Evolutionary conservation across 1,284 basidiomycete species (phyloP).

Genomic region (Rhodotorula sp.): DNA sequence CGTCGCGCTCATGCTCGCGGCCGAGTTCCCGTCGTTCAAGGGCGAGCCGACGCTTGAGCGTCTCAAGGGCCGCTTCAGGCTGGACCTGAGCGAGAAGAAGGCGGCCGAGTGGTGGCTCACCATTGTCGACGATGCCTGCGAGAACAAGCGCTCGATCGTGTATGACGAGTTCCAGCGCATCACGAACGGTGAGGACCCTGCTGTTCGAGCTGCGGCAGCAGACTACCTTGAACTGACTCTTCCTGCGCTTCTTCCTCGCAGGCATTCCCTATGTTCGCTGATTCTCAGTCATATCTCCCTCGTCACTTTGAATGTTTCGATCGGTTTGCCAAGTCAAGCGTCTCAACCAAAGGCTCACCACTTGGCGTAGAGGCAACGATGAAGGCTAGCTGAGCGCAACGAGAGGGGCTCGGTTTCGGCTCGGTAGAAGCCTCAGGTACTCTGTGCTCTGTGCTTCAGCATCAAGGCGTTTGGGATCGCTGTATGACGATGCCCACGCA

Average conservation of each 20-base stretch:
- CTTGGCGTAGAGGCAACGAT: too few species aligned
- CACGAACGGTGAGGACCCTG: constrained; percentile 11
- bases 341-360: too few species aligned
- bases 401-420: too few species aligned
- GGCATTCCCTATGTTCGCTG: constrained; percentile 22
- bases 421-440: too few species aligned
- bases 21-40: constrained; percentile 93
- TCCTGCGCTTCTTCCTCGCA: neutral
- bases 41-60: constrained; percentile 87
- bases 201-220: too few species aligned
- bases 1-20: constrained; percentile 90
- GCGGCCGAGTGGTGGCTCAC: constrained; percentile 91
- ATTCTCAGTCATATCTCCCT: too few species aligned
- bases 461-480: too few species aligned
- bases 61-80: constrained; percentile 80
- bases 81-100: constrained; percentile 78
- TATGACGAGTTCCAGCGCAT: constrained; percentile 32
- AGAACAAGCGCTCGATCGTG: constrained; percentile 79
- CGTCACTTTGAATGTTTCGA: too few species aligned
- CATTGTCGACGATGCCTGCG: constrained; percentile 85
- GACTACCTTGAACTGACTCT: neutral
- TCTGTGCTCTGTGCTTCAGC: too few species aligned
- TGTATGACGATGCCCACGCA: too few species aligned
- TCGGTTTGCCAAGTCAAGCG: too few species aligned
- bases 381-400: too few species aligned